Percentiles rank a stretch among this genome's conserved stretches.
Evolutionary conservation across 2,329 filamentous ascomycete species (phyloP).

Genomic region (Fusarium aywerte): DNA sequence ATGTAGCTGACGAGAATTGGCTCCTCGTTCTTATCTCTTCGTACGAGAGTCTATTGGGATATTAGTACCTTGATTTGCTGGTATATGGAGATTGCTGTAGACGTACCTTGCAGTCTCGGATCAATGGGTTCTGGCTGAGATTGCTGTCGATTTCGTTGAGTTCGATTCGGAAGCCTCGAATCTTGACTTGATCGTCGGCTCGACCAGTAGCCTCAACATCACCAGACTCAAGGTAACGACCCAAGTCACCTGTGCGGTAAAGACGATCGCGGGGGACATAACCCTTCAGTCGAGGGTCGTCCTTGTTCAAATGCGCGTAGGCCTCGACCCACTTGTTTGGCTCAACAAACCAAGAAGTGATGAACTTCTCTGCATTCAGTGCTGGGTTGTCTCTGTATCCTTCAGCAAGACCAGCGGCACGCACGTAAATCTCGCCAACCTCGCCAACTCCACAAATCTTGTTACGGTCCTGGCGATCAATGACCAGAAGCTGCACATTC

Average conservation of each 20-base stretch:
- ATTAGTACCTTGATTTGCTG: not conserved
- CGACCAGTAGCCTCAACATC: conserved; percentile 83
- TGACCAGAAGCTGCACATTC: conserved; percentile 87
- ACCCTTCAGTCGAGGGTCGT: conserved; percentile 70
- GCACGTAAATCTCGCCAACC: conserved; percentile 84
- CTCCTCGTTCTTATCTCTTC: conserved; percentile 64
- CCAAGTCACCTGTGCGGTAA: conserved; percentile 89
- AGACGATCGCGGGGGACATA: conserved; percentile 85
- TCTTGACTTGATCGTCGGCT: conserved; percentile 91
- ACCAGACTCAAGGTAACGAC: conserved; percentile 66
- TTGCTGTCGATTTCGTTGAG: conserved; percentile 90
- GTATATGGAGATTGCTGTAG: not conserved
- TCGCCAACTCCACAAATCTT: conserved; percentile 83
- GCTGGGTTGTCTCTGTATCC: conserved; percentile 73
- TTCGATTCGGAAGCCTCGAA: conserved; percentile 94
- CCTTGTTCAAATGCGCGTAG: conserved; percentile 64
- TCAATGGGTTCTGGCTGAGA: conserved; percentile 76
- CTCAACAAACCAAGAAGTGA: conserved; percentile 88
- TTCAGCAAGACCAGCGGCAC: conserved; percentile 85
- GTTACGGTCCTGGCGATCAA: conserved; percentile 73
- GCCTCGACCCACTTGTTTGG: conserved; percentile 73
- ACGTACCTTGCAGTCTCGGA: conserved; percentile 76
- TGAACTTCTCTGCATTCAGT: conserved; percentile 79
- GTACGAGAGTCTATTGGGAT: conserved; percentile 71
- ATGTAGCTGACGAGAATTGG: conserved; percentile 89